A percentile compares a stretch with the other conserved stretches of the same genome.
Evolutionary conservation across 1,284 basidiomycete genomes (phyloP).

Genomic region (Fomitopsis betulina): DNA sequence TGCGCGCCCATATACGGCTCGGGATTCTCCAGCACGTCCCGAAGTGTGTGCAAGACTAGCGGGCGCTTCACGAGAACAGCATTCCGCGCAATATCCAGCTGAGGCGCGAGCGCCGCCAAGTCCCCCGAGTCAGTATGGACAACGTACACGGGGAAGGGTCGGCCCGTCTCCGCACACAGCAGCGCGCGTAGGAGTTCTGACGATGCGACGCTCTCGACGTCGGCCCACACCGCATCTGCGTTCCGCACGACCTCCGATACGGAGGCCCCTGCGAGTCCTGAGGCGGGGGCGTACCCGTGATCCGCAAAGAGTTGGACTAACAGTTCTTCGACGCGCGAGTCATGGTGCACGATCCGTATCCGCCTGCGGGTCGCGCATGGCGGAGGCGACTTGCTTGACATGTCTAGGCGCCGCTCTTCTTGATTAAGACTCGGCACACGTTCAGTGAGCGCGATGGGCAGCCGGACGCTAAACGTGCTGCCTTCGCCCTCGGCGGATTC

Average conservation of each 20-base stretch:
- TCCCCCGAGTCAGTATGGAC: conserved; percentile 21
- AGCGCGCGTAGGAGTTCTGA: conserved; percentile 17
- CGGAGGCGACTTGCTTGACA: background rate
- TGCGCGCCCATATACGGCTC: conserved; percentile 18
- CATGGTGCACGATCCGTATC: conserved; percentile 20
- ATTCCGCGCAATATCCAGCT: conserved; percentile 16
- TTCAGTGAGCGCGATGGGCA: conserved; percentile 19
- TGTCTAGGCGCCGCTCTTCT: background rate
- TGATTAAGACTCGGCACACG: conserved; percentile 6
- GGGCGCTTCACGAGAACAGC: conserved; percentile 27
- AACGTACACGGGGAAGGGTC: conserved; percentile 16
- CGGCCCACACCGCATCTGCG: conserved; percentile 24
- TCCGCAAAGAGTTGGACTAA: conserved; percentile 19
- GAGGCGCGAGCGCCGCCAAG: conserved; percentile 19
- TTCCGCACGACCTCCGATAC: conserved; percentile 15
- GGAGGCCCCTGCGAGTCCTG: conserved; percentile 7
- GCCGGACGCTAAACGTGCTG: conserved; percentile 23
- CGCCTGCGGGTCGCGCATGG: conserved; percentile 10
- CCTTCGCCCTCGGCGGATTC: conserved; percentile 24
- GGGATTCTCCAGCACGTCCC: conserved; percentile 20
- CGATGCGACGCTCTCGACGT: conserved; percentile 18
- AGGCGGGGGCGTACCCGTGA: conserved; percentile 14
- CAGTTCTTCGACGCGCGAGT: conserved; percentile 18
- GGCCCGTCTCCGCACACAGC: conserved; percentile 5
- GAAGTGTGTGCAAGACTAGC: conserved; percentile 21